Evolutionary conservation across 2,329 filamentous ascomycete species (phyloP).

Genomic region (Thermothelomyces thermophilus): DNA sequence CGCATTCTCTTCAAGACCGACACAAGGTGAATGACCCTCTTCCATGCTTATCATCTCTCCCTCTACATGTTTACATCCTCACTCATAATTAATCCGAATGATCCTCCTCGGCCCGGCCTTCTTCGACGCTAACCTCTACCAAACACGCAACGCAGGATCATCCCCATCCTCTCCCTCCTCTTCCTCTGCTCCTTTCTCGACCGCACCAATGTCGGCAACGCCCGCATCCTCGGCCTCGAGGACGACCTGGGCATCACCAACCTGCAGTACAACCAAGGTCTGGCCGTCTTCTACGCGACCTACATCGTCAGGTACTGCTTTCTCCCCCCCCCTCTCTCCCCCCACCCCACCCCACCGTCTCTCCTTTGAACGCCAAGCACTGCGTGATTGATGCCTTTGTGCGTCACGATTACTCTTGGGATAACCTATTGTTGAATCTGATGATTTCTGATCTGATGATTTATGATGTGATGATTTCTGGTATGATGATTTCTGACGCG

Average conservation of each 20-base stretch:
- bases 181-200: conserved; percentile 61
- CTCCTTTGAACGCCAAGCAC: neutral
- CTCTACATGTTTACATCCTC: no score
- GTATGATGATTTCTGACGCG: no score
- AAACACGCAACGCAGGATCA: conserved; percentile 9
- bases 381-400: no score
- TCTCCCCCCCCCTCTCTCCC: neutral
- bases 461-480: no score
- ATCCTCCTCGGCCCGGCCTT: no score
- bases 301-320: conserved; percentile 43
- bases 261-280: conserved; percentile 56
- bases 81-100: no score
- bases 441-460: no score
- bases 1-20: conserved; percentile 20
- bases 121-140: neutral
- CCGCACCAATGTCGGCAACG: conserved; percentile 68
- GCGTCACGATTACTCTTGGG: no score
- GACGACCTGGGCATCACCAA: conserved; percentile 51
- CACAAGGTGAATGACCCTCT: conserved; percentile 15
- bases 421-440: no score
- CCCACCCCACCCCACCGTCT: neutral
- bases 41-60: no score
- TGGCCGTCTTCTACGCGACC: conserved; percentile 53
- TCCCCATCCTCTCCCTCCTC: conserved; percentile 48
- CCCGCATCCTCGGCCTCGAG: conserved; percentile 58